A percentile compares a stretch with the other conserved stretches of the same genome.
Evolutionary conservation across 352 stramenopile genomes (phyloP).

Genomic region (Globisporangium paroecandrum): DNA sequence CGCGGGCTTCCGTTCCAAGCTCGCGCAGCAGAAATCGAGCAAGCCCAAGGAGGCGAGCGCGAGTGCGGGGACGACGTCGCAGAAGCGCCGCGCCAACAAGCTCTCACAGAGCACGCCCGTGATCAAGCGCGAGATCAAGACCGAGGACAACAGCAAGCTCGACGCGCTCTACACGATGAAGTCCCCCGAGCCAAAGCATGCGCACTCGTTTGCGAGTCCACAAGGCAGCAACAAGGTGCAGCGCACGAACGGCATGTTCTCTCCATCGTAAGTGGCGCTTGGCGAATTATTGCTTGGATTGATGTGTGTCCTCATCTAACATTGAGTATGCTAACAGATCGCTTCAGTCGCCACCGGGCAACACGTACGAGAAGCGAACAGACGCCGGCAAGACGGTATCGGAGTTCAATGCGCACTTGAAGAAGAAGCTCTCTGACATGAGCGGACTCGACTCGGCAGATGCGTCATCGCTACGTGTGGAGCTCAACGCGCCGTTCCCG

Average conservation of each 20-base stretch:
- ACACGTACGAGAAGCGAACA: constrained; percentile 70
- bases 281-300: not conserved
- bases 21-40: constrained; percentile 48
- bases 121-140: constrained; percentile 66
- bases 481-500: constrained; percentile 41
- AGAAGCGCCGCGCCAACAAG: constrained; percentile 47
- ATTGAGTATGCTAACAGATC: constrained; percentile 25
- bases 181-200: constrained; percentile 66
- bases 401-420: constrained; percentile 78
- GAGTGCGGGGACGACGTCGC: constrained; percentile 23
- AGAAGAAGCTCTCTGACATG: constrained; percentile 34
- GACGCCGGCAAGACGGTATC: constrained; percentile 76
- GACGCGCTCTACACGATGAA: constrained; percentile 69
- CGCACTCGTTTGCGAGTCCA: constrained; percentile 59
- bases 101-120: constrained; percentile 41
- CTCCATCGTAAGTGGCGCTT: constrained; percentile 40
- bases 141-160: constrained; percentile 42
- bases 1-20: constrained; percentile 63
- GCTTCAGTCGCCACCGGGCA: constrained; percentile 65
- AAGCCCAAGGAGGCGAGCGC: constrained; percentile 37
- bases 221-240: constrained; percentile 55
- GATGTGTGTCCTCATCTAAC: not conserved
- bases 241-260: constrained; percentile 72
- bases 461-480: constrained; percentile 6
- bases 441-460: constrained; percentile 13